A percentile compares a stretch with the other conserved stretches of the same genome.
Conservation (phyloP, 1,139 yeast genomes). For the Yamadazyma triangularis region DNA sequence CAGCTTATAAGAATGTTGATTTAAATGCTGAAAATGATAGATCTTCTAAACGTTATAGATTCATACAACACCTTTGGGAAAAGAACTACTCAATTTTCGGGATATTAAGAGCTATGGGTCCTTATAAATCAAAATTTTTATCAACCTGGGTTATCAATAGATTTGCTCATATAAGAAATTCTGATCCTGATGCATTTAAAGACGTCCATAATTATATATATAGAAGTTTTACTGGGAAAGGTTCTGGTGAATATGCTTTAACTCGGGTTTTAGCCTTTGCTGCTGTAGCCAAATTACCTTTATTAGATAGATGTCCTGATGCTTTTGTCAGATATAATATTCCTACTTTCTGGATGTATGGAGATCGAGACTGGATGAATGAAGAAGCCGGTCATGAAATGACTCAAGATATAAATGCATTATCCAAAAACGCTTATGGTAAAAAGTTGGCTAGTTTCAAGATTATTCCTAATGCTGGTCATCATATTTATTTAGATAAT, state of each 20-base stretch:
- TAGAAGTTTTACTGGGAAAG: slow-evolving; percentile 35
- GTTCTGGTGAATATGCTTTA: slow-evolving; percentile 45
- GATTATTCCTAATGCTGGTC: slow-evolving; percentile 60
- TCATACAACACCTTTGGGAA: slow-evolving; percentile 32
- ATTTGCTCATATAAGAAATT: slow-evolving; percentile 29
- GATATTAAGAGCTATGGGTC: slow-evolving; percentile 33
- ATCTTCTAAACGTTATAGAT: slow-evolving; percentile 14
- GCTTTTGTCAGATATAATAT: slow-evolving; percentile 31
- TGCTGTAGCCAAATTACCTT: slow-evolving; percentile 40
- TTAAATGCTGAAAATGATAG: slow-evolving; percentile 6
- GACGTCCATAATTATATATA: slow-evolving; percentile 40
- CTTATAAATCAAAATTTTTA: slow-evolving; percentile 32
- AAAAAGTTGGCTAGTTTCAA: slow-evolving; percentile 29
- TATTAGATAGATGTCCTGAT: slow-evolving; percentile 40
- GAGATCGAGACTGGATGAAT: slow-evolving; percentile 49
- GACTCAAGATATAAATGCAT: slow-evolving; percentile 34
- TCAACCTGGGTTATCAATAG: slow-evolving; percentile 41
- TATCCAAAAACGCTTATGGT: slow-evolving; percentile 15
- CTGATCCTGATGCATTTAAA: slow-evolving; percentile 29
- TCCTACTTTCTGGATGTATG: slow-evolving; percentile 44
- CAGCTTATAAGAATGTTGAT: slow-evolving; percentile 7
- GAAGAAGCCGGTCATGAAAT: slow-evolving; percentile 40
- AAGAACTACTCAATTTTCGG: slow-evolving; percentile 36
- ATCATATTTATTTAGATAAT: slow-evolving; percentile 76
- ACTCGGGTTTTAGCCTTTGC: slow-evolving; percentile 38